These are phyloP conservation scores for Malus hybrid DNA, from an alignment of 331 rosid genomes.

Conservation along the genomic window DNA sequence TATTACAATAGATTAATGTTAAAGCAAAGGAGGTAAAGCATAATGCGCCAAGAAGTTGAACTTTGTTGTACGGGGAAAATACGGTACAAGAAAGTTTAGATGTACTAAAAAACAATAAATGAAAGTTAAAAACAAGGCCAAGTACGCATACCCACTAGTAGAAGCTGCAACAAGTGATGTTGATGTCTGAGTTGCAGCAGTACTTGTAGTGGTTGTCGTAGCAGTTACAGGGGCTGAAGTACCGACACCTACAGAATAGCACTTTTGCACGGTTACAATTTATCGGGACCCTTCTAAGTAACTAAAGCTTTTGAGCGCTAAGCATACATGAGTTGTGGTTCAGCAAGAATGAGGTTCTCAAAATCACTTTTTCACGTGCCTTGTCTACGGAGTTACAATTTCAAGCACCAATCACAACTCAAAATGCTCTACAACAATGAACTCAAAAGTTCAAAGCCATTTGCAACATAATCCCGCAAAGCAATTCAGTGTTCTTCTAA, in stretches of 20 bases:
- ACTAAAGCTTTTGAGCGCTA: not conserved
- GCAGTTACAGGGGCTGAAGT: conserved; percentile 39
- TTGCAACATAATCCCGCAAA: not conserved
- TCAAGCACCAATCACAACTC: not conserved
- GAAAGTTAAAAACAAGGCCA: conserved; percentile 4
- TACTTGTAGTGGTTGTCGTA: conserved; percentile 39
- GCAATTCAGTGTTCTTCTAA: not conserved
- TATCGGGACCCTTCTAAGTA: conserved; percentile 5
- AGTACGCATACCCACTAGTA: conserved; percentile 62
- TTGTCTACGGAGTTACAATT: not conserved
- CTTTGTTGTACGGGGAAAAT: not conserved
- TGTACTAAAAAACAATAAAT: not conserved
- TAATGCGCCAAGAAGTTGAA: not conserved
- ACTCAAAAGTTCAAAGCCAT: not conserved
- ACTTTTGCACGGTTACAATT: not conserved
- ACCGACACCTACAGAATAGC: conserved; percentile 41
- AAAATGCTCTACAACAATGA: not conserved
- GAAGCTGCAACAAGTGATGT: conserved; percentile 59
- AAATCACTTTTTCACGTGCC: not conserved
- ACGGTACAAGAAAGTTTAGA: not conserved
- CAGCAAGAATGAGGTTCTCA: not conserved
- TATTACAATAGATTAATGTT: not conserved
- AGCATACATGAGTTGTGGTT: not conserved
- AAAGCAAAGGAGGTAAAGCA: not conserved
- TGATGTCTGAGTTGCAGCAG: conserved; percentile 51